Evolutionary conservation across 108 stramenopile species (phyloP), one percentile per base, ranked within the genome.

Genomic region (Ochromonas danica): DNA sequence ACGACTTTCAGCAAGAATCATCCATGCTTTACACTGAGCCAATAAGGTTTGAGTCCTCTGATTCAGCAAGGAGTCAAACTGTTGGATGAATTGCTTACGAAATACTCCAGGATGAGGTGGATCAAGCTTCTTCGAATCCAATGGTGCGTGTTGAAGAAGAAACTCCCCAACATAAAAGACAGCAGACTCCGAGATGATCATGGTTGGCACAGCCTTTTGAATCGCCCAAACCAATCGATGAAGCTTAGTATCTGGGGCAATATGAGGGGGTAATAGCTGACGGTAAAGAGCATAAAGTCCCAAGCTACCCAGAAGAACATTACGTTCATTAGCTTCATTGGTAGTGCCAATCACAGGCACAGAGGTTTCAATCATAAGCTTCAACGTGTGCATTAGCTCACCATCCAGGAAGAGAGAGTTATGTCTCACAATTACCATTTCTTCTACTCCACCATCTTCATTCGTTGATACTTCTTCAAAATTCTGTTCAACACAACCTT

Each of bases 1-100:
- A 27, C 72, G 36, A 38, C 40, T 33, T 42, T 75, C 72, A 27
- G 72, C 72, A 33, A 75, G 25, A 36, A 75, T 36, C 43, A 75
- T 41, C 72, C 72, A 75, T 28, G 43, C 51, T 60, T 75, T 75
- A 25, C 72, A 75, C 38, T 75, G 72, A 10, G 72, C 72, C 51
- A 75, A 57, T 33, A 36, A 27, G 6, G 45, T 25, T 6, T 6
- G 10, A 10, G 31, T 33, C 6, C 51, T 3, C 28, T 27, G n/a
- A 36, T 27, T 33, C n/a, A 75, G 41, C 6, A 14, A 10, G 3
- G 40, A 3, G 31, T 75, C 72, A 75, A 75, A 75, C 38, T 75
- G 72, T 30, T 17, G n/a, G 6, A 75, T 41, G 51, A 42, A 75
- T 10, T 6, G 10, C 25, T 25, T 27, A 27, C 72, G 72, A 75